Evolutionary conservation across 805 yeast genomes (phyloP).

Genomic region (Ogataea paraovalis): DNA sequence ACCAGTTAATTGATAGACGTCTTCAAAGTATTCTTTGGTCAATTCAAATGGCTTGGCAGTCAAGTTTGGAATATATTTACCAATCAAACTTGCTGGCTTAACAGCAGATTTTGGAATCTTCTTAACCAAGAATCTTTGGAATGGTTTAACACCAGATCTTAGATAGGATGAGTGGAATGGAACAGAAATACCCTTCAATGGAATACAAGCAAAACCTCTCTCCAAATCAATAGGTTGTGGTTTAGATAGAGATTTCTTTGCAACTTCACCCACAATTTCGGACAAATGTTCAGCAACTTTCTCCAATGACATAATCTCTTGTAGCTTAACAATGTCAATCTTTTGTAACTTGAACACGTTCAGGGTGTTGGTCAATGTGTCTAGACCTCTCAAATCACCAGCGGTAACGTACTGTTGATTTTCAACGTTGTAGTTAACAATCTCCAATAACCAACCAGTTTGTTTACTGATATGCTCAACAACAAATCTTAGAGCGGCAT

Average conservation of each 20-base stretch:
- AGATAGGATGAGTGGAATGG: constrained; percentile 99
- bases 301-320: constrained; percentile 76
- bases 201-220: constrained; percentile 98
- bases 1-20: constrained; percentile 86
- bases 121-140: constrained; percentile 95
- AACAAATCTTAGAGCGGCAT: constrained; percentile 90
- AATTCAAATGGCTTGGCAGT: constrained; percentile 97
- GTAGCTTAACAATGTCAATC: constrained; percentile 85
- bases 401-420: constrained; percentile 98
- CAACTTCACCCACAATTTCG: constrained; percentile 83
- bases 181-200: constrained; percentile 97
- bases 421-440: constrained; percentile 97
- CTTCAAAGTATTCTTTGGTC: constrained; percentile 95
- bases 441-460: constrained; percentile 93
- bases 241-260: constrained; percentile 77
- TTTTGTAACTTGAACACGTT: constrained; percentile 92
- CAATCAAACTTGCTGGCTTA: constrained; percentile 87
- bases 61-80: constrained; percentile 96
- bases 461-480: constrained; percentile 80
- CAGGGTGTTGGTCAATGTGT: constrained; percentile 86
- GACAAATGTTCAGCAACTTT: constrained; percentile 83
- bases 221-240: constrained; percentile 96
- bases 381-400: constrained; percentile 95
- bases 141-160: constrained; percentile 98
- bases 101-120: constrained; percentile 93